phyloP scores from a whole-genome alignment of 148 eudicot genomes.

The Suaeda aralocaspica region DNA sequence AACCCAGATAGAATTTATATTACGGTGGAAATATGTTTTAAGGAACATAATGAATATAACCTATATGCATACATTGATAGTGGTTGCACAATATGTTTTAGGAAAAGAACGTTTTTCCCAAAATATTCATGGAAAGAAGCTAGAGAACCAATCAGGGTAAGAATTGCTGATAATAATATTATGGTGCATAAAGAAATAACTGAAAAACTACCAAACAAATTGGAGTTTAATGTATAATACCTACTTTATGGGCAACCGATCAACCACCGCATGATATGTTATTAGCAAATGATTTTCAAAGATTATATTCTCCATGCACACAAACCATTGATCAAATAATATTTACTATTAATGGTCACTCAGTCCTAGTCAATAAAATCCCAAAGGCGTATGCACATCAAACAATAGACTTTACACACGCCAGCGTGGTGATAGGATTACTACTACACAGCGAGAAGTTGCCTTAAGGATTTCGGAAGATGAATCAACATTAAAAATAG shows the following conservation, averaged over 20 bases:
- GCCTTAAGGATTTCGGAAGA: no score
- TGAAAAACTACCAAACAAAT: background rate
- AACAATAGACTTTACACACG: background rate
- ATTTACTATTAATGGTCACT: background rate
- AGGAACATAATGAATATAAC: background rate
- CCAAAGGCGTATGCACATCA: background rate
- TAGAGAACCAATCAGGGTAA: background rate
- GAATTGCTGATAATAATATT: background rate
- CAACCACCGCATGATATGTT: background rate
- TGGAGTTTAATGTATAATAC: background rate
- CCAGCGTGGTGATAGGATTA: background rate
- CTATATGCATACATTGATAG: background rate
- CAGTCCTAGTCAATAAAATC: background rate
- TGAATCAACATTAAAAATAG: no score
- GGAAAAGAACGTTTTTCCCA: background rate
- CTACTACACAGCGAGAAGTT: background rate
- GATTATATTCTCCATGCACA: background rate
- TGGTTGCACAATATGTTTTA: background rate
- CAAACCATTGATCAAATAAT: background rate
- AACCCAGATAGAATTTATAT: no score
- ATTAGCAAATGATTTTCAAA: constrained; percentile 8
- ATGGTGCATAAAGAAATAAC: background rate
- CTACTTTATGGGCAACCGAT: background rate
- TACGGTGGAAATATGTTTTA: no score
- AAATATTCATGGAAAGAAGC: background rate